A percentile compares a stretch with the other conserved stretches of the same genome.
These are phyloP conservation scores for Penicillium manginii DNA, from an alignment of 495 filamentous ascomycete genomes.

Conservation along the genomic window DNA sequence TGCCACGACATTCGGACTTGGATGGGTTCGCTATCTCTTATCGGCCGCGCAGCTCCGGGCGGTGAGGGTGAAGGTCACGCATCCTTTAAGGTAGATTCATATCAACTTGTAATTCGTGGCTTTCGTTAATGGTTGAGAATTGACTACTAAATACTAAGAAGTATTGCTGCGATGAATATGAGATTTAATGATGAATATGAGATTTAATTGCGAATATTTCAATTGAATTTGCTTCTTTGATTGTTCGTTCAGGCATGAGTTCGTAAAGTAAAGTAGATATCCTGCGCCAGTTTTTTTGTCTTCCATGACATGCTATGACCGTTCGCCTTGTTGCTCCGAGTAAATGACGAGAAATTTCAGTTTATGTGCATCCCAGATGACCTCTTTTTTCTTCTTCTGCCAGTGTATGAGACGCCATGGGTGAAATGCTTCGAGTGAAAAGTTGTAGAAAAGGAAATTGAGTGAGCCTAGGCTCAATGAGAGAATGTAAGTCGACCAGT, in stretches of 20 bases:
- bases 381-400: constrained; percentile 15
- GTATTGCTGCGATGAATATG: neutral
- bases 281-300: constrained; percentile 19
- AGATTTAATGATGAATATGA: neutral
- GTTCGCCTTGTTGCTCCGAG: constrained; percentile 23
- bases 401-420: constrained; percentile 18
- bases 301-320: constrained; percentile 19
- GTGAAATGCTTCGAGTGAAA: constrained; percentile 7
- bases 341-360: constrained; percentile 13
- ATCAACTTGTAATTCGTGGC: no score
- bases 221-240: constrained; percentile 7
- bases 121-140: no score
- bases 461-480: constrained; percentile 17
- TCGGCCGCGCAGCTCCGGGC: constrained; percentile 31
- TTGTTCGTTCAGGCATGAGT: constrained; percentile 20
- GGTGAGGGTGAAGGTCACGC: constrained; percentile 19
- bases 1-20: constrained; percentile 34
- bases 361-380: constrained; percentile 20
- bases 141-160: no score
- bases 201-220: neutral
- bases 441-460: constrained; percentile 5
- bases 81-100: no score
- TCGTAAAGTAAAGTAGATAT: constrained; percentile 19
- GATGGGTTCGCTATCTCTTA: constrained; percentile 30
- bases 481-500: neutral